Percentiles rank a stretch among this genome's conserved stretches.
Conservation (phyloP, 805 yeast genomes). For the Brettanomyces custersianus region DNA sequence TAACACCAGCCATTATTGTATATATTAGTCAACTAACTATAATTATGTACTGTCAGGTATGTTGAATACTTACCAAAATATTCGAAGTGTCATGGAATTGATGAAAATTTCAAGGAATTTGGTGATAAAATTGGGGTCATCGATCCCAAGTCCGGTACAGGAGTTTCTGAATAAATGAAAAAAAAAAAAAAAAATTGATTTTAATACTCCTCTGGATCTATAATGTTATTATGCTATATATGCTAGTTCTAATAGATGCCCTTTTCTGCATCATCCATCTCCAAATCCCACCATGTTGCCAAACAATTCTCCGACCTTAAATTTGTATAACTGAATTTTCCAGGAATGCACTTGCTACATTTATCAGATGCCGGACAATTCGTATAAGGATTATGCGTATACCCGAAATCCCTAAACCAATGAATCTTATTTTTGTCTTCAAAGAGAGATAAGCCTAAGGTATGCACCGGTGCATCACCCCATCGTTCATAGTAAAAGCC, state of each 20-base stretch:
- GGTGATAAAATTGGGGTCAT: too few species aligned
- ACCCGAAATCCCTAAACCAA: slow-evolving; percentile 85
- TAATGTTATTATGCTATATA: not conserved
- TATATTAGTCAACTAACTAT: not conserved
- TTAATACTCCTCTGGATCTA: not conserved
- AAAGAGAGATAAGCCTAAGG: slow-evolving; percentile 63
- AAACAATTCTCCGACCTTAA: slow-evolving; percentile 66
- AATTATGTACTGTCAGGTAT: too few species aligned
- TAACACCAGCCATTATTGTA: slow-evolving; percentile 41
- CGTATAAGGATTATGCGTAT: slow-evolving; percentile 62
- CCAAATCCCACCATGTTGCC: slow-evolving; percentile 55
- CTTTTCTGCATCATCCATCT: slow-evolving; percentile 22
- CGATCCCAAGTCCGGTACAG: too few species aligned
- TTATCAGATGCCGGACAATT: slow-evolving; percentile 59
- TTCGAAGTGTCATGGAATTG: too few species aligned
- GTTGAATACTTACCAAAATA: too few species aligned
- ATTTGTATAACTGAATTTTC: slow-evolving; percentile 44
- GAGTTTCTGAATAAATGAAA: not conserved
- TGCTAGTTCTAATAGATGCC: slow-evolving; percentile 10
- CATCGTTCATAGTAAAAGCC: slow-evolving; percentile 87
- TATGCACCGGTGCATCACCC: slow-evolving; percentile 93
- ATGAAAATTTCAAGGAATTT: too few species aligned
- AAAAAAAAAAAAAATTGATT: not conserved
- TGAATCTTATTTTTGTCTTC: slow-evolving; percentile 63
- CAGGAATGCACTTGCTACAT: slow-evolving; percentile 42